Evolutionary conservation across 2,329 filamentous ascomycete genomes (phyloP).

Genomic region (Venturiaceae sp.): DNA sequence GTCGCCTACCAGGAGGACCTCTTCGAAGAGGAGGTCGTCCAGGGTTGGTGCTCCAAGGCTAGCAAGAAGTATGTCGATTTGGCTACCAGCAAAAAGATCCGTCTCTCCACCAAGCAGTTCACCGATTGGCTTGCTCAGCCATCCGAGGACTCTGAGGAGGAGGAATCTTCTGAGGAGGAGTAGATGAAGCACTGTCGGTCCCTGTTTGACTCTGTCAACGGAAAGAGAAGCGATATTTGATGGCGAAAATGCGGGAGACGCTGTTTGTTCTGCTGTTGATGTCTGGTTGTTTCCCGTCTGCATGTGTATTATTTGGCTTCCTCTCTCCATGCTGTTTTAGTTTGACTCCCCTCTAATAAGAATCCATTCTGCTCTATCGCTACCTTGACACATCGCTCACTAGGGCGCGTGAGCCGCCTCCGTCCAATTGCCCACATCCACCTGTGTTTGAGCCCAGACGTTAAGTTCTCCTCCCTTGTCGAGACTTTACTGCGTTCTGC

Average conservation of each 20-base stretch:
- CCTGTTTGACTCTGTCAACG: not conserved
- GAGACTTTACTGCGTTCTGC: too few species aligned
- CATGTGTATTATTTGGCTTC: not conserved
- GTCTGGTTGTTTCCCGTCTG: not conserved
- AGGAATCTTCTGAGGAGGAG: conserved; percentile 28
- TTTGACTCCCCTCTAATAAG: not conserved
- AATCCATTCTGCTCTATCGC: not conserved
- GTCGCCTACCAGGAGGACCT: conserved; percentile 88
- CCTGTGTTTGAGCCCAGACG: too few species aligned
- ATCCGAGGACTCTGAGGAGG: conserved; percentile 61
- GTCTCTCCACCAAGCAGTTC: conserved; percentile 90
- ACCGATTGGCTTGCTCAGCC: conserved; percentile 88
- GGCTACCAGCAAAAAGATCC: conserved; percentile 83
- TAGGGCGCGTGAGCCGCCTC: too few species aligned
- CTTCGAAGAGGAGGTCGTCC: conserved; percentile 76
- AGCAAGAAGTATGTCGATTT: conserved; percentile 98
- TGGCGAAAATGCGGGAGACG: not conserved
- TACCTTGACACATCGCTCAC: too few species aligned
- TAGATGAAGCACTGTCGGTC: not conserved
- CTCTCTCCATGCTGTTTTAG: not conserved
- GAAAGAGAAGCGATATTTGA: not conserved
- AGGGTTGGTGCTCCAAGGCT: conserved; percentile 85
- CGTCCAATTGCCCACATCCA: too few species aligned
- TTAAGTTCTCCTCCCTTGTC: too few species aligned
- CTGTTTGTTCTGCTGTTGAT: not conserved